Conservation (phyloP, 2,329 filamentous ascomycete species). For the Trichoderma sp. region DNA sequence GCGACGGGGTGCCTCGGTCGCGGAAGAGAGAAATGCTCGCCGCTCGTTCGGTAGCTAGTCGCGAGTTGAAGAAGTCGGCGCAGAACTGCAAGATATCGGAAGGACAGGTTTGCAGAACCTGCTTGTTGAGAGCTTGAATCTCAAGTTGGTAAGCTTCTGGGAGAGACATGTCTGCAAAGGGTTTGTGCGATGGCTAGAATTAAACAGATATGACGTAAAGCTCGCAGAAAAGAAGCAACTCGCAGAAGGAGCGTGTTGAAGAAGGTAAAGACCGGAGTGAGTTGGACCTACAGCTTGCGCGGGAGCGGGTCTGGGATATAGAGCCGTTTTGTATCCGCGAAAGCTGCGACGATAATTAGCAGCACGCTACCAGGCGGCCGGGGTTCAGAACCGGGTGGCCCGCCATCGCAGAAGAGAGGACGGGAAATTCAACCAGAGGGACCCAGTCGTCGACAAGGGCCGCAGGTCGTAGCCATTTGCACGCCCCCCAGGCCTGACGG, state of each 20-base stretch:
- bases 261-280: slow-evolving; percentile 27
- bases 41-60: slow-evolving; percentile 66
- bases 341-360: slow-evolving; percentile 27
- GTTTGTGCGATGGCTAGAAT: slow-evolving; percentile 14
- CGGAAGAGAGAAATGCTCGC: slow-evolving; percentile 27
- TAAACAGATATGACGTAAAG: slow-evolving; percentile 24
- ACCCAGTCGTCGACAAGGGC: slow-evolving; percentile 28
- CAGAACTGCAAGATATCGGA: slow-evolving; percentile 71
- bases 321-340: slow-evolving; percentile 29
- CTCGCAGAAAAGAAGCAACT: slow-evolving; percentile 24
- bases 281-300: slow-evolving; percentile 29
- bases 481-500: slow-evolving; percentile 25
- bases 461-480: slow-evolving; percentile 18
- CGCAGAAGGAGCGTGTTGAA: slow-evolving; percentile 22
- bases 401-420: slow-evolving; percentile 26
- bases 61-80: slow-evolving; percentile 68
- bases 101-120: slow-evolving; percentile 62
- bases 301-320: slow-evolving; percentile 22
- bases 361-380: slow-evolving; percentile 26
- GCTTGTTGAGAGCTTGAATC: slow-evolving; percentile 65
- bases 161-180: slow-evolving; percentile 46
- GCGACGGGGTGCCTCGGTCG: slow-evolving; percentile 23
- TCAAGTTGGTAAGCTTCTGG: slow-evolving; percentile 63
- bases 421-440: slow-evolving; percentile 27
- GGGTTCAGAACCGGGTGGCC: slow-evolving; percentile 26